phyloP scores from a whole-genome alignment of 2,329 filamentous ascomycete species.

The Botrytis aclada region DNA sequence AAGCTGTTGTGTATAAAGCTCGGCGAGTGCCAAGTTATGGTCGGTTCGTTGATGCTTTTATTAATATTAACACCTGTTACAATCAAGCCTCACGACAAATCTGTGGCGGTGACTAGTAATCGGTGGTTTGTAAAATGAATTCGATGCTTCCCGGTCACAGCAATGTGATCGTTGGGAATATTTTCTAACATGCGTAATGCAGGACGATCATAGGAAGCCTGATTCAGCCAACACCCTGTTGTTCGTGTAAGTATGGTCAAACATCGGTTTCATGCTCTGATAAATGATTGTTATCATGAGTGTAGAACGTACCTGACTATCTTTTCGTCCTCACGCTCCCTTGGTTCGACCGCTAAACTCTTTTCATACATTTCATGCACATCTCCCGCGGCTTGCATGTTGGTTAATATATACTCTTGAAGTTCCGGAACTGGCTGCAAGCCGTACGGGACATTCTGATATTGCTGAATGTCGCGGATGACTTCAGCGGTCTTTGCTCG shows the following conservation, averaged over 20 bases:
- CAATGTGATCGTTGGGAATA: not conserved
- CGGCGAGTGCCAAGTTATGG: not conserved
- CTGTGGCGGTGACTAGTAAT: not conserved
- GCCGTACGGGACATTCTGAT: constrained; percentile 95
- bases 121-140: not conserved
- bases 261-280: not conserved
- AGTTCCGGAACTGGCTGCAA: constrained; percentile 86
- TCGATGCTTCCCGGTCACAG: not conserved
- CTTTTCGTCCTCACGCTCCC: constrained; percentile 97
- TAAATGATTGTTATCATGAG: constrained; percentile 9
- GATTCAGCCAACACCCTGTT: constrained; percentile 58
- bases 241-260: constrained; percentile 33
- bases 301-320: constrained; percentile 71
- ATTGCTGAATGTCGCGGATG: constrained; percentile 97
- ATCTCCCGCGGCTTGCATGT: constrained; percentile 92
- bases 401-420: constrained; percentile 93
- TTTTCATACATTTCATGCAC: constrained; percentile 99
- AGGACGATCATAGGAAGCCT: constrained; percentile 49
- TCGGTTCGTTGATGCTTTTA: not conserved
- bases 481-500: constrained; percentile 97
- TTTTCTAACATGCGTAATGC: not conserved
- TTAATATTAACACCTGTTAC: not conserved
- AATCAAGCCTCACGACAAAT: not conserved
- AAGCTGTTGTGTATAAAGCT: not conserved
- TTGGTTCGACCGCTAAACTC: constrained; percentile 87